Percentiles rank a stretch among this genome's conserved stretches.
Evolutionary conservation across 495 filamentous ascomycete genomes (phyloP).

Genomic region (Hypoxylon subgilvum): DNA sequence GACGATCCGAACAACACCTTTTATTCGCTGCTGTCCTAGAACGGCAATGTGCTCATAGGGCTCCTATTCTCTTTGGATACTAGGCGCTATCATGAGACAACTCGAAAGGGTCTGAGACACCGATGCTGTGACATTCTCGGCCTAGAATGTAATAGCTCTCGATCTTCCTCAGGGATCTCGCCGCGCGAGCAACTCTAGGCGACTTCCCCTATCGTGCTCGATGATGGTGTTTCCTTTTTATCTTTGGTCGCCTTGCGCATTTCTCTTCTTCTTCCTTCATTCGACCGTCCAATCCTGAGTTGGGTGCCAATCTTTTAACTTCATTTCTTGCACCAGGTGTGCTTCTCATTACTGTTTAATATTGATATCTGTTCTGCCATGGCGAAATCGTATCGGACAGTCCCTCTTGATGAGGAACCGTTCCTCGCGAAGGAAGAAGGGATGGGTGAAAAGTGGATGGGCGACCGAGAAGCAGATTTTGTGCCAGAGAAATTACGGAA

Average conservation of each 20-base stretch:
- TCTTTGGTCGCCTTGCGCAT: neutral
- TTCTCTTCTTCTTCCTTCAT: constrained; percentile 14
- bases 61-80: constrained; percentile 4
- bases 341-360: constrained; percentile 35
- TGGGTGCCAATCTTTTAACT: constrained; percentile 16
- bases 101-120: constrained; percentile 25
- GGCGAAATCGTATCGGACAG: constrained; percentile 42
- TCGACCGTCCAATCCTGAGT: constrained; percentile 4
- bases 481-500: constrained; percentile 13
- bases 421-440: constrained; percentile 40
- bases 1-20: neutral
- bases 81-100: constrained; percentile 27
- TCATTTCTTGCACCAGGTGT: constrained; percentile 51
- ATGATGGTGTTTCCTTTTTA: constrained; percentile 7
- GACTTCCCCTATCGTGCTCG: constrained; percentile 11
- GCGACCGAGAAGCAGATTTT: constrained; percentile 4
- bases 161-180: constrained; percentile 11
- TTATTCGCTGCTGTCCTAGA: constrained; percentile 7
- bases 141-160: constrained; percentile 7
- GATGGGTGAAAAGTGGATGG: constrained; percentile 30
- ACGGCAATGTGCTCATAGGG: constrained; percentile 7
- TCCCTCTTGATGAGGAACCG: constrained; percentile 50
- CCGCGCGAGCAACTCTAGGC: constrained; percentile 17
- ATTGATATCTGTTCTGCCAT: constrained; percentile 34
- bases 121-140: constrained; percentile 17